Conservation (phyloP, 495 filamentous ascomycete genomes). For the Penicillium flavigenum region DNA sequence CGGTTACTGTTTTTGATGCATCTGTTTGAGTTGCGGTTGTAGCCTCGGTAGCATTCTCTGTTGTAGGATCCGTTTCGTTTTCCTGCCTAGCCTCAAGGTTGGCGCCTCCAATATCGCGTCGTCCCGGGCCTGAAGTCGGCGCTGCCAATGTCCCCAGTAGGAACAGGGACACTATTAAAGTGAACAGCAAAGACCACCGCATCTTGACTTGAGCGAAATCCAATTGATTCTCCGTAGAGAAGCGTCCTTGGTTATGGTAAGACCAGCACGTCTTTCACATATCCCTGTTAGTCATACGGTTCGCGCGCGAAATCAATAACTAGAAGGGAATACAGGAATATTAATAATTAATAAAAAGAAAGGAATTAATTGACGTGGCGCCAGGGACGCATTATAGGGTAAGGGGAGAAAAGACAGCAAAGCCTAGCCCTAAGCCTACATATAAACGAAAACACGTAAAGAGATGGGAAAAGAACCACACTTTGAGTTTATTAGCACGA, state of each 20-base stretch:
- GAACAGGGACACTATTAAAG: conserved; percentile 13
- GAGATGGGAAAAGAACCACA: background rate
- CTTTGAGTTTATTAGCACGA: conserved; percentile 5
- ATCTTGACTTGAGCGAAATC: conserved; percentile 13
- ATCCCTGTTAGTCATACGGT: background rate
- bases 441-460: conserved; percentile 3
- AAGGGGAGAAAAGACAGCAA: background rate
- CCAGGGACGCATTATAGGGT: conserved; percentile 2
- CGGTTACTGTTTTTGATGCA: conserved; percentile 17
- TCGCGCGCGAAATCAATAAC: conserved; percentile 2
- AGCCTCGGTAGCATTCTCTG: conserved; percentile 3
- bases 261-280: conserved; percentile 3
- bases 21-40: background rate
- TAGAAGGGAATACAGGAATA: background rate
- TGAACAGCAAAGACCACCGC: conserved; percentile 21
- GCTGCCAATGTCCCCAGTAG: conserved; percentile 20
- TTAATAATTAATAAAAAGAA: conserved; percentile 3
- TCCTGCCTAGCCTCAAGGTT: conserved; percentile 4
- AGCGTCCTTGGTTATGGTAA: background rate
- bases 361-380: background rate
- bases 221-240: background rate
- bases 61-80: conserved; percentile 10
- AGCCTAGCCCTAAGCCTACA: conserved; percentile 3
- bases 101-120: conserved; percentile 9
- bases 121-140: conserved; percentile 8